Evolutionary conservation across 352 stramenopile genomes (phyloP), one percentile per base, ranked within the genome.

Genomic region (Phytophthora pseudosyringae): DNA sequence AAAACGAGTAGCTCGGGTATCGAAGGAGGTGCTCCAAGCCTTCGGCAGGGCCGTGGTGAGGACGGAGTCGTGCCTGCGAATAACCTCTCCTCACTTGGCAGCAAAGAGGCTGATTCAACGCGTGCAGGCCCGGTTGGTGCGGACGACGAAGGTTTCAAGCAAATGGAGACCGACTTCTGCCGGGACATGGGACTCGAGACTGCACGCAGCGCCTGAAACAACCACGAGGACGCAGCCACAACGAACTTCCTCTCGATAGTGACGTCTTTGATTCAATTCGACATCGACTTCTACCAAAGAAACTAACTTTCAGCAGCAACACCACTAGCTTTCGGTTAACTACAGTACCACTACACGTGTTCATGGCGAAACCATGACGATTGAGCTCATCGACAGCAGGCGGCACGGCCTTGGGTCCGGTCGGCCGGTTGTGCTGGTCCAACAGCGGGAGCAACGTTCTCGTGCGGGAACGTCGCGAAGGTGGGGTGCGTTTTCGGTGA

Each of bases 151-250:
- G 50, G 80, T 36, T 94, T 94, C 78, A 85, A 86, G 69, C 78
- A 83, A 61, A 81, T 94, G 78, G 83, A 94, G 73, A 77, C 43
- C 63, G 86, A 94, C 11, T 94, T 94, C 61, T 88, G 82, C 29
- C 71, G 73, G 18, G 86, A 94, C 38, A 77, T 93, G 41, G 77
- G 73, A 47, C 70, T 91, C 36, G 80, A 91, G n/a, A 66, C 56
- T 0, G 50, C 69, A 13, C 59, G 57, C 3, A 65, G 64, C 12
- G 63, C 68, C 9, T 76, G 47, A 68, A 56, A 12, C 39, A 46
- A 48, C 7, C 15, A 2, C 21, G 21, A 21, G 21, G 21, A 21
- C 21, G 9, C 16, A 8, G 18, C 13, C n/a, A 31, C 33, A 8
- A 39, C 3, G 9, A 39, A 12, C 33, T 21, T 21, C 21, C 21